Evolutionary conservation across 768 basidiomycete genomes (phyloP).

Genomic region (Tubosaeta sp.): DNA sequence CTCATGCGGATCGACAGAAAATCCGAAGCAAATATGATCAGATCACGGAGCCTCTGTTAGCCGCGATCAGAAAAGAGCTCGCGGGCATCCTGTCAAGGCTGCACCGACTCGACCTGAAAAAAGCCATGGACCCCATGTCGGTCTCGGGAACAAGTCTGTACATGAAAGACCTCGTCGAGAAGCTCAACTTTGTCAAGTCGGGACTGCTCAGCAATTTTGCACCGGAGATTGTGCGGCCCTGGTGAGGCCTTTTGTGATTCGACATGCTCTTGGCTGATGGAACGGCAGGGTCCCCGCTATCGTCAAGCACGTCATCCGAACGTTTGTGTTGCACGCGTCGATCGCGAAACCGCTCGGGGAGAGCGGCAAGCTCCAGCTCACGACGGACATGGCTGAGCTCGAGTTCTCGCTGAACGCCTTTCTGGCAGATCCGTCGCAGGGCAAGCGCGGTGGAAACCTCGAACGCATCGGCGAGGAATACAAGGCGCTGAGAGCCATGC

Average conservation of each 20-base stretch:
- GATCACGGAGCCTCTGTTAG: constrained; percentile 57
- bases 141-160: constrained; percentile 64
- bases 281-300: constrained; percentile 55
- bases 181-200: constrained; percentile 67
- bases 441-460: constrained; percentile 61
- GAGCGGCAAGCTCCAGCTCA: constrained; percentile 88
- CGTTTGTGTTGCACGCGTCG: constrained; percentile 91
- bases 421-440: constrained; percentile 52
- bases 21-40: constrained; percentile 42
- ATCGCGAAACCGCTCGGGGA: constrained; percentile 90
- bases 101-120: constrained; percentile 81
- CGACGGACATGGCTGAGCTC: constrained; percentile 93
- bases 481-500: constrained; percentile 75
- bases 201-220: constrained; percentile 76
- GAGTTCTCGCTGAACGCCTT: constrained; percentile 90
- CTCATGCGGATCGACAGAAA: constrained; percentile 15
- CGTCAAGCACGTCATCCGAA: constrained; percentile 74
- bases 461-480: constrained; percentile 86
- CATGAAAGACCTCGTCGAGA: constrained; percentile 83
- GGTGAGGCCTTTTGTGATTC: constrained; percentile 41
- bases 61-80: constrained; percentile 76
- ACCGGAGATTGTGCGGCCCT: constrained; percentile 67
- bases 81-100: constrained; percentile 74
- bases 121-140: constrained; percentile 60
- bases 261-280: constrained; percentile 2